phyloP scores from a whole-genome alignment of 2,329 filamentous ascomycete species.

The Trichoderma koningii region DNA sequence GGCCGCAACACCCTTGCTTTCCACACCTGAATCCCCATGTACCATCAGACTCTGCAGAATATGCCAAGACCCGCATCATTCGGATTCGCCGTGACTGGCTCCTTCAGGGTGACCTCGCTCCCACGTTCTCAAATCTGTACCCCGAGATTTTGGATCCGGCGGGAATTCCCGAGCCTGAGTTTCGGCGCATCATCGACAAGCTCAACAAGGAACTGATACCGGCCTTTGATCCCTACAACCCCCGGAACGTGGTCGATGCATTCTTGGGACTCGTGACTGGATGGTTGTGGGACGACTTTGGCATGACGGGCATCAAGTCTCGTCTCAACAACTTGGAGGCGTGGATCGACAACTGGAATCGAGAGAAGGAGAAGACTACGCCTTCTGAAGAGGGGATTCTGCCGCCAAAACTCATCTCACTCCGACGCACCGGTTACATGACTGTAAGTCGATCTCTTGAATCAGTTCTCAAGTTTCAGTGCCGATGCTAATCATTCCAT shows the following conservation, averaged over 20 bases:
- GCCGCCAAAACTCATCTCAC: constrained; percentile 71
- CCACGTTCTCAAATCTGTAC: constrained; percentile 92
- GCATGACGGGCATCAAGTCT: constrained; percentile 73
- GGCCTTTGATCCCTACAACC: constrained; percentile 78
- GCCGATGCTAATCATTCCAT: background rate
- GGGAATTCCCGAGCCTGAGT: constrained; percentile 80
- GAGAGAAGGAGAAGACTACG: constrained; percentile 61
- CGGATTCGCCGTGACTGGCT: constrained; percentile 92
- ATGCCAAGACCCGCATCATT: constrained; percentile 81
- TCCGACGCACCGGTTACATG: constrained; percentile 86
- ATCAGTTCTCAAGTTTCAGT: no score
- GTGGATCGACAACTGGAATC: constrained; percentile 89
- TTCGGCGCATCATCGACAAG: constrained; percentile 76
- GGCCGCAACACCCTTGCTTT: constrained; percentile 89
- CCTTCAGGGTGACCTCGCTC: constrained; percentile 82
- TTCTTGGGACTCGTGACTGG: constrained; percentile 80
- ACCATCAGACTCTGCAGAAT: constrained; percentile 71
- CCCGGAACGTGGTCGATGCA: constrained; percentile 77
- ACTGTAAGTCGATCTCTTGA: constrained; percentile 54
- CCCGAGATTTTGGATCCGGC: constrained; percentile 90
- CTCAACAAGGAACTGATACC: constrained; percentile 75
- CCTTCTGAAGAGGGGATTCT: constrained; percentile 53
- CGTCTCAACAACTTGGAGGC: constrained; percentile 69
- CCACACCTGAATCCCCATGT: constrained; percentile 94
- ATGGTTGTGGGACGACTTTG: constrained; percentile 93